Conservation (phyloP, 2,329 filamentous ascomycete species). For the Cercospora sp. region DNA sequence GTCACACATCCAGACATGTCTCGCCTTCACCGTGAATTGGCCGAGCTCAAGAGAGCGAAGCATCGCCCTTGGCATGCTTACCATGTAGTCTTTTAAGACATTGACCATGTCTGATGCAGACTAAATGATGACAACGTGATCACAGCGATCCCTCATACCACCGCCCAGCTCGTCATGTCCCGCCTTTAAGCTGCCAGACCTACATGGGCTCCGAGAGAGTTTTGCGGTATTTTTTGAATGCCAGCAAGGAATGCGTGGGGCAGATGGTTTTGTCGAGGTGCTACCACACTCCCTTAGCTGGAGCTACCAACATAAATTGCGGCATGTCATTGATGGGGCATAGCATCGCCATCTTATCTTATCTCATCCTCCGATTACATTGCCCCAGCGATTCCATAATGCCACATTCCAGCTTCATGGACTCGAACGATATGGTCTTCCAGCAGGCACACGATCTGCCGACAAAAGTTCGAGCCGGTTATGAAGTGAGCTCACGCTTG, state of each 20-base stretch:
- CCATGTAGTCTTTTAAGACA: not conserved
- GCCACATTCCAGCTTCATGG: not conserved
- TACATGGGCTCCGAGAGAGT: too few species aligned
- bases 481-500: not conserved
- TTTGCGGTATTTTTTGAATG: too few species aligned
- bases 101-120: too few species aligned
- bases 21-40: not conserved
- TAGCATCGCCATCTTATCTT: not conserved
- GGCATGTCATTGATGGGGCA: not conserved
- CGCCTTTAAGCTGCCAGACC: too few species aligned
- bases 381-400: not conserved
- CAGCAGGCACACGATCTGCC: not conserved
- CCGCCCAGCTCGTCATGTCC: too few species aligned
- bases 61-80: not conserved
- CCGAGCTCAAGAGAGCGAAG: not conserved
- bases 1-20: not conserved
- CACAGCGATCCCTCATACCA: too few species aligned
- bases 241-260: too few species aligned
- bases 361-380: not conserved
- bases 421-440: not conserved
- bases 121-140: too few species aligned
- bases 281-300: too few species aligned
- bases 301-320: not conserved
- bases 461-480: not conserved
- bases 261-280: too few species aligned